Evolutionary conservation across 495 filamentous ascomycete genomes (phyloP).

Genomic region (Penicillium argentinense): DNA sequence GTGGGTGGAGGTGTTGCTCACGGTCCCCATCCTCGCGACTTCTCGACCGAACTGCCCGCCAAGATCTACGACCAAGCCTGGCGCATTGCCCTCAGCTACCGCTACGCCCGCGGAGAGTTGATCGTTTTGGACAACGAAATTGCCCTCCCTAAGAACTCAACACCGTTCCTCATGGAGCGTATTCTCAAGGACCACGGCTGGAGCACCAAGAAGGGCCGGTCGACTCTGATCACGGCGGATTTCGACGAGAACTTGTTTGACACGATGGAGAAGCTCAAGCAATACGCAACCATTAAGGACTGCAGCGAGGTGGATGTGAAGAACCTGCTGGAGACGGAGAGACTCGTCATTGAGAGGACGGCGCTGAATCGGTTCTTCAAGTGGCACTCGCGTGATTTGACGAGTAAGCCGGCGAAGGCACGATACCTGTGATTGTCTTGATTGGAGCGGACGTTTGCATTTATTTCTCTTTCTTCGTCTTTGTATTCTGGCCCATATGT

Average conservation of each 20-base stretch:
- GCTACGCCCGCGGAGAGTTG: constrained; percentile 82
- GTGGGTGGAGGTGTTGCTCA: constrained; percentile 82
- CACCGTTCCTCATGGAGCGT: constrained; percentile 57
- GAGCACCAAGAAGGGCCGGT: constrained; percentile 67
- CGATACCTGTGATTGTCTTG: constrained; percentile 24
- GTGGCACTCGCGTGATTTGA: constrained; percentile 74
- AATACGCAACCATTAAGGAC: constrained; percentile 65
- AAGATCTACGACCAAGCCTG: constrained; percentile 97
- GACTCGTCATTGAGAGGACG: constrained; percentile 80
- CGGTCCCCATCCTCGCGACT: constrained; percentile 88
- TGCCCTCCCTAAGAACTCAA: constrained; percentile 56
- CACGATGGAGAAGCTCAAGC: constrained; percentile 55
- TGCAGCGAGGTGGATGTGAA: constrained; percentile 86
- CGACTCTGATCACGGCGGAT: constrained; percentile 69
- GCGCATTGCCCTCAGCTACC: constrained; percentile 90
- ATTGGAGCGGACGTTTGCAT: constrained; percentile 6
- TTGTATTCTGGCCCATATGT: constrained; percentile 31
- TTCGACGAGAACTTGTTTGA: constrained; percentile 40
- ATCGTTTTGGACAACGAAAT: constrained; percentile 75
- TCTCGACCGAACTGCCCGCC: constrained; percentile 73
- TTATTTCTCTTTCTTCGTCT: constrained; percentile 16
- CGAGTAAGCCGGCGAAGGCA: constrained; percentile 32
- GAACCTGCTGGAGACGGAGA: constrained; percentile 79
- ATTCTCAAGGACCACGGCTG: constrained; percentile 71
- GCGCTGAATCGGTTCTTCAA: constrained; percentile 75